Percentiles rank a stretch among this genome's conserved stretches.
Conservation (phyloP, 331 rosid genomes). For the Spiraea crenata region DNA sequence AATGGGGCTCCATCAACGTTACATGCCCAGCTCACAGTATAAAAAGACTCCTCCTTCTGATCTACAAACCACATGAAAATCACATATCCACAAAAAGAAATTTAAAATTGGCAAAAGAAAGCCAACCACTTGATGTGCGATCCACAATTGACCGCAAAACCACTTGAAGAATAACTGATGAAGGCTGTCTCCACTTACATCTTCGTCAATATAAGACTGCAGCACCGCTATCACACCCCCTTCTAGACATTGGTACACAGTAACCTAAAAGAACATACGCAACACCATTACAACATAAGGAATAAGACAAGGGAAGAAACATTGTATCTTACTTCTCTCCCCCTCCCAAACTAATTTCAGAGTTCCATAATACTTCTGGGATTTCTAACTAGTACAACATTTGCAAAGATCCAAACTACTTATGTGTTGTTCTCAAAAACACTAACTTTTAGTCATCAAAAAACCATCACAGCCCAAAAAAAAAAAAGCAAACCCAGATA, state of each 20-base stretch:
- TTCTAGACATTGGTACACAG: conserved; percentile 85
- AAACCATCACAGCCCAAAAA: too few relatives aligned
- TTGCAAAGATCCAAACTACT: too few relatives aligned
- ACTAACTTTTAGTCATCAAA: background rate
- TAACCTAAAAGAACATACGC: conserved; percentile 51
- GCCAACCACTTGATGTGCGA: background rate
- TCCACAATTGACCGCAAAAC: background rate
- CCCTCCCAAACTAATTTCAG: too few relatives aligned
- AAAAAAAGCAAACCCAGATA: background rate
- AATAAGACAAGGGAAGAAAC: background rate
- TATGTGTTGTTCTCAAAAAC: background rate
- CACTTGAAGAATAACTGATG: background rate
- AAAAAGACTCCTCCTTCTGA: conserved; percentile 98
- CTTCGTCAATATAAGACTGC: conserved; percentile 94
- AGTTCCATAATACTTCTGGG: background rate
- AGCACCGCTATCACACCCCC: conserved; percentile 85
- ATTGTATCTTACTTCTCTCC: background rate
- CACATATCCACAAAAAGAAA: conserved; percentile 9
- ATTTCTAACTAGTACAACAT: background rate
- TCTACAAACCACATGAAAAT: conserved; percentile 47
- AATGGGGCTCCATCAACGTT: conserved; percentile 59
- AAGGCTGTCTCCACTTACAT: conserved; percentile 52
- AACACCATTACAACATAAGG: background rate
- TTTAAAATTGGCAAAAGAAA: conserved; percentile 10
- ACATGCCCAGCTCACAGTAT: conserved; percentile 91